These are phyloP conservation scores for Arctostaphylos glauca DNA, from an alignment of 148 eudicot species.

Conservation along the genomic window DNA sequence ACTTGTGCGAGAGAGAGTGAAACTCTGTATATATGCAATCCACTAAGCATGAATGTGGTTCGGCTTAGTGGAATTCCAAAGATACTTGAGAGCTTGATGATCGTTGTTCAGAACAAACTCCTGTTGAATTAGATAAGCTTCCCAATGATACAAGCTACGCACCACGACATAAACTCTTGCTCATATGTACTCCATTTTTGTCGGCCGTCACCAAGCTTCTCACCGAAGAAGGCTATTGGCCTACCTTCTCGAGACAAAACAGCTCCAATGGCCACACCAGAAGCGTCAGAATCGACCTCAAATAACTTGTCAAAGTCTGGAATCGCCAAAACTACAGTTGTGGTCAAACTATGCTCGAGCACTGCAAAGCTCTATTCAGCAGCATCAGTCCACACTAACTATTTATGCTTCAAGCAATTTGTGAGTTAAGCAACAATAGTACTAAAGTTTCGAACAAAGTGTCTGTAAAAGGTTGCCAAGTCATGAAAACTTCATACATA, in stretches of 20 bases:
- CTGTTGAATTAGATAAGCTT: too few relatives aligned
- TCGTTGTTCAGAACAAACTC: too few relatives aligned
- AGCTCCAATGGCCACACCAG: too few relatives aligned
- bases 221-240: too few relatives aligned
- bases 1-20: neutral
- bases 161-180: too few relatives aligned
- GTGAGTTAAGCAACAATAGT: conserved; percentile 8
- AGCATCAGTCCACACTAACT: neutral
- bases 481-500: conserved; percentile 14
- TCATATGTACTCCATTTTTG: neutral
- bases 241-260: too few relatives aligned
- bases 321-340: neutral
- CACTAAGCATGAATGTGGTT: conserved; percentile 5
- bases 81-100: too few relatives aligned
- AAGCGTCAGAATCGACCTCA: neutral
- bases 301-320: neutral
- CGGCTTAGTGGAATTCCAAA: neutral
- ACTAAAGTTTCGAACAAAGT: neutral
- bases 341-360: neutral
- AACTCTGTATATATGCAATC: conserved; percentile 1
- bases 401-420: too few relatives aligned
- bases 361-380: neutral
- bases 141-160: too few relatives aligned
- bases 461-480: neutral
- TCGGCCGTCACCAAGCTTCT: too few relatives aligned